Evolutionary conservation across 73 alveolate species (phyloP), one percentile per base, ranked within the genome.

Genomic region (Tetrahymena elliotti): DNA sequence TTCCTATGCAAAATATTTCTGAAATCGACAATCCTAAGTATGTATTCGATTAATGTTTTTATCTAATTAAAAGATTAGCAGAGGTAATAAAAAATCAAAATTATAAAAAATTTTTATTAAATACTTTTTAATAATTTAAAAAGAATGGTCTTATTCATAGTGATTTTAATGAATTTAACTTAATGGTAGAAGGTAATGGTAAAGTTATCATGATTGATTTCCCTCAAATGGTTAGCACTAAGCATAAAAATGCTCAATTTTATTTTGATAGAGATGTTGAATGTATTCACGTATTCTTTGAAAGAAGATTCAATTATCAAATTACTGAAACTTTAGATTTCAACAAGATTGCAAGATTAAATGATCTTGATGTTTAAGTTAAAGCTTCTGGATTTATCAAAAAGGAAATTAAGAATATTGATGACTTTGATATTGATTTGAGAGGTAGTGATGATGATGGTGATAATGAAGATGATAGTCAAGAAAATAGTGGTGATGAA

Each of bases 91-190:
- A 18, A 7, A 4, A 68, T 3, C 7, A 2, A 53, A 1, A 2
- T 6, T 1, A 1, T 68, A 27, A 68, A 24, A 68, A 24, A 68
- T 27, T 18, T 27, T 27, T 27, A 68, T 27, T n/a, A n/a, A 2
- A 6, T 53, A 53, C 6, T 53, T 6, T 1, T 68, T n/a, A 15
- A 15, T 68, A 22, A 68, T n/a, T 47, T 18, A 47, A 6, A 47
- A 47, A 68, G 88, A 68, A 94, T 95, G 99, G 99, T 4, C 97
- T 99, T 35, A 97, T 99, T 38, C 99, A 98, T 97, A 98, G 99
- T 47, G 99, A 99, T 96, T 99, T 99, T 94, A 99, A 99, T 96
- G 99, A 99, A 94, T 98, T 99, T 97, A 99, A 99, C 96, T 93
- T 99, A 33, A 96, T 97, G 96, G 94, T 98, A 16, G 97, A 96